Base-by-base conservation (phyloP, 2,329 filamentous ascomycete species). In the Pseudopithomyces chartarum region DNA sequence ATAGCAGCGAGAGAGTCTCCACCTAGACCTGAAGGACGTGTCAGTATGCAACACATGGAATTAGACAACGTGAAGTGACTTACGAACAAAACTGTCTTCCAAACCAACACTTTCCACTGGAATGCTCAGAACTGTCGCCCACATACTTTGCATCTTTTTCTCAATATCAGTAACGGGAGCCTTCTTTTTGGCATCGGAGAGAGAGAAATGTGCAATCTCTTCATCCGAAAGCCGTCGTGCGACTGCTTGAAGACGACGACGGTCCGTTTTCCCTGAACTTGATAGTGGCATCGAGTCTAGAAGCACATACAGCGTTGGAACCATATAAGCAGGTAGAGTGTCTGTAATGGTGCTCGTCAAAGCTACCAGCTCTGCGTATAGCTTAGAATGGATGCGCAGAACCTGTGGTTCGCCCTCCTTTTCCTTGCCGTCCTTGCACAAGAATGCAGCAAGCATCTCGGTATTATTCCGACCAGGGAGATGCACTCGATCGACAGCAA, bases 221-320 rank as follows among this genome's bases (percentile, higher is more conserved):
- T 48, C 45, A 11, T 36, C 19, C 1, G 45, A n/a, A 15, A 80
- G 58, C 12, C 60, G 59, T 7, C 65, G 59, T 1, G 67, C 74
- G 38, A 78, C 71, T 3, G 68, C 60, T 38, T 74, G 73, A 12
- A 80, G 68, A 6, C 64, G 58, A 45, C 70, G 71, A n/a, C 79
- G 74, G 49, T 81, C 77, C 8, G 77, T 68, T 56, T 81, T 81
- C 3, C 72, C 79, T 3, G 78, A 79, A 3, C 72, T 75, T 2
- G 76, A 75, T 57, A 77, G 70, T 0, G 78, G 79, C 58, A 81
- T 71, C 43, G 64, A 71, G 10, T 66, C 70, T 10, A 80, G 59
- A 0, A 77, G 78, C 54, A 81, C 75, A 58, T 77, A 80, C 6
- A 78, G 65, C 3, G 75, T 71, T 5, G 79, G 79, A 38, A 80